These are phyloP conservation scores for Backusella westeae DNA, from an alignment of 192 early-diverging fungal genomes.

Conservation along the genomic window DNA sequence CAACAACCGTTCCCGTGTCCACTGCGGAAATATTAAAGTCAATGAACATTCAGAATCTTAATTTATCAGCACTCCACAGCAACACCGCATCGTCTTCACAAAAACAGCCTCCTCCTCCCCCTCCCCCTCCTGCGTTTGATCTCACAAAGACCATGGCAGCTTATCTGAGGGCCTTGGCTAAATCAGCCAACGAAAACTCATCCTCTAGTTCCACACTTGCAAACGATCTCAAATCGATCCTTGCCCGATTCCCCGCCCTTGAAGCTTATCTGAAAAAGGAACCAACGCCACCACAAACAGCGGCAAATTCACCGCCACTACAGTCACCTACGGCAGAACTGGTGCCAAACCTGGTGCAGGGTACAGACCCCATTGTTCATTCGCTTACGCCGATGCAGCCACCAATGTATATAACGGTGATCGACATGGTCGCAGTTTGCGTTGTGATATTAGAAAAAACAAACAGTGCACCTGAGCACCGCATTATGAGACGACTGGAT, in stretches of 20 bases:
- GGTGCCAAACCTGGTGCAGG: neutral
- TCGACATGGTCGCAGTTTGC: constrained; percentile 51
- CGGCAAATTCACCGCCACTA: neutral
- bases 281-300: constrained; percentile 3
- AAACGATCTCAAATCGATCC: constrained; percentile 24
- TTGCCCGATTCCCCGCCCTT: constrained; percentile 22
- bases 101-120: neutral
- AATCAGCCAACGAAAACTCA: constrained; percentile 13
- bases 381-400: constrained; percentile 26
- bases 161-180: constrained; percentile 19
- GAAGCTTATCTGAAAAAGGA: constrained; percentile 33
- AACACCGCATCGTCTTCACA: constrained; percentile 16
- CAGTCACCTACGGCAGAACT: neutral
- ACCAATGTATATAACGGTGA: constrained; percentile 49
- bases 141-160: constrained; percentile 16
- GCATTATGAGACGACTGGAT: constrained; percentile 78
- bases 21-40: constrained; percentile 26
- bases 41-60: constrained; percentile 28
- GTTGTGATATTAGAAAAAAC: constrained; percentile 35
- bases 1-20: neutral
- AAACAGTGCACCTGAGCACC: constrained; percentile 50
- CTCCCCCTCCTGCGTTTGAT: constrained; percentile 9
- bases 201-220: constrained; percentile 1
- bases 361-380: constrained; percentile 1
- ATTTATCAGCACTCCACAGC: constrained; percentile 22